A percentile compares a stretch with the other conserved stretches of the same genome.
Evolutionary conservation across 2,329 filamentous ascomycete genomes (phyloP).

Genomic region (Ceratocystis huliohia): DNA sequence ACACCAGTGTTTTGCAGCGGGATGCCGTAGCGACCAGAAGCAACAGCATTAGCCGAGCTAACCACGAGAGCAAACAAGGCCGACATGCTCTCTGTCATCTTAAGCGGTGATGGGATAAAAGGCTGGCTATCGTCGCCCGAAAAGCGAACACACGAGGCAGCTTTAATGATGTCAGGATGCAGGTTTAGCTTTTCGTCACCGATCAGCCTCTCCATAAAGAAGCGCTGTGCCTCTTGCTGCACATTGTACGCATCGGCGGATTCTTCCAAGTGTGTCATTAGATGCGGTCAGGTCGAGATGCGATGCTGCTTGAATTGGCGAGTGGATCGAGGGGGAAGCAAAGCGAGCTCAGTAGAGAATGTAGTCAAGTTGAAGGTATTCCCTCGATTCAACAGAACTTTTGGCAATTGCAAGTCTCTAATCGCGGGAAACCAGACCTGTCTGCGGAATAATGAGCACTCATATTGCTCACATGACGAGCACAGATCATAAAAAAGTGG

Average conservation of each 20-base stretch:
- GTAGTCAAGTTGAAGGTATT: neutral
- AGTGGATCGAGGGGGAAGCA: neutral
- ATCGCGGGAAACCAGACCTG: neutral
- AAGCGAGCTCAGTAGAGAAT: neutral
- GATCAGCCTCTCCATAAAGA: slow-evolving; percentile 12
- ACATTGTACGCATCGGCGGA: slow-evolving; percentile 4
- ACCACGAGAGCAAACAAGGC: slow-evolving; percentile 28
- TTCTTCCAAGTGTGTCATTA: neutral
- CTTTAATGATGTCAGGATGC: slow-evolving; percentile 1
- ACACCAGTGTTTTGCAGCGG: slow-evolving; percentile 17
- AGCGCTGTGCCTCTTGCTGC: slow-evolving; percentile 10
- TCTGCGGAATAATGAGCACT: neutral
- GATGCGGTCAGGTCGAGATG: neutral
- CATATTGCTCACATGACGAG: neutral
- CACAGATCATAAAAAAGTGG: neutral
- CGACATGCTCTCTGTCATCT: slow-evolving; percentile 33
- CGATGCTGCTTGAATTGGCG: neutral
- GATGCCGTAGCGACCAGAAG: slow-evolving; percentile 17
- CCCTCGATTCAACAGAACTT: neutral
- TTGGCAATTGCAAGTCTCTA: neutral
- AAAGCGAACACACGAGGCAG: slow-evolving; percentile 8
- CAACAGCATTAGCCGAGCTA: slow-evolving; percentile 18
- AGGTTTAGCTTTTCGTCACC: neutral
- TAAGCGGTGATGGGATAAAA: slow-evolving; percentile 29
- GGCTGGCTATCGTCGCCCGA: slow-evolving; percentile 23